These are phyloP conservation scores for Lobosporangium transversale DNA, from an alignment of 192 early-diverging fungal genomes.

Conservation along the genomic window DNA sequence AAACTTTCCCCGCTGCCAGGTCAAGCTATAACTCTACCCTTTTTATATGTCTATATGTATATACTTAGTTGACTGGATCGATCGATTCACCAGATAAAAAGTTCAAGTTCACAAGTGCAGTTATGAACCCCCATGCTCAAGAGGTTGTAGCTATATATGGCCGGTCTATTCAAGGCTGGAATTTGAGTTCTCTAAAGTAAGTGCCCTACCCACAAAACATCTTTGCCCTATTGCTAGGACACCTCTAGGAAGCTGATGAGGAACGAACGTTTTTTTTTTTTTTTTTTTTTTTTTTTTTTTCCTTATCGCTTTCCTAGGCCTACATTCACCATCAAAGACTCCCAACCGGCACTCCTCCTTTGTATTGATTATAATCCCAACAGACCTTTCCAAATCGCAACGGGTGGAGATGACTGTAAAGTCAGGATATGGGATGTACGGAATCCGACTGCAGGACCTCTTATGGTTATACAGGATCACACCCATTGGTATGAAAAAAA, in stretches of 20 bases:
- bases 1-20: too few relatives aligned
- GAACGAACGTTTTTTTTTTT: neutral
- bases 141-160: constrained; percentile 71
- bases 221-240: neutral
- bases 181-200: constrained; percentile 67
- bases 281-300: constrained; percentile 10
- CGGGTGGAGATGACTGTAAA: constrained; percentile 87
- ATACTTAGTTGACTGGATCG: constrained; percentile 46
- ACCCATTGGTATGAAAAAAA: constrained; percentile 77
- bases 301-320: constrained; percentile 20
- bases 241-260: too few relatives aligned
- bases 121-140: constrained; percentile 73
- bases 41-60: too few relatives aligned
- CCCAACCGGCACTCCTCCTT: constrained; percentile 81
- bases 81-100: constrained; percentile 43
- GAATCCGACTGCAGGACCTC: constrained; percentile 52
- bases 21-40: too few relatives aligned
- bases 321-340: constrained; percentile 61
- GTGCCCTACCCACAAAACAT: neutral
- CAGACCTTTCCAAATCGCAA: constrained; percentile 82
- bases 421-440: constrained; percentile 93
- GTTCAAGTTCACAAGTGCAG: constrained; percentile 56
- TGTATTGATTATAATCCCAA: constrained; percentile 90
- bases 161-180: constrained; percentile 73
- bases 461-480: constrained; percentile 81